Evolutionary conservation across 495 filamentous ascomycete species (phyloP).

Genomic region (Durotheca rogersii): DNA sequence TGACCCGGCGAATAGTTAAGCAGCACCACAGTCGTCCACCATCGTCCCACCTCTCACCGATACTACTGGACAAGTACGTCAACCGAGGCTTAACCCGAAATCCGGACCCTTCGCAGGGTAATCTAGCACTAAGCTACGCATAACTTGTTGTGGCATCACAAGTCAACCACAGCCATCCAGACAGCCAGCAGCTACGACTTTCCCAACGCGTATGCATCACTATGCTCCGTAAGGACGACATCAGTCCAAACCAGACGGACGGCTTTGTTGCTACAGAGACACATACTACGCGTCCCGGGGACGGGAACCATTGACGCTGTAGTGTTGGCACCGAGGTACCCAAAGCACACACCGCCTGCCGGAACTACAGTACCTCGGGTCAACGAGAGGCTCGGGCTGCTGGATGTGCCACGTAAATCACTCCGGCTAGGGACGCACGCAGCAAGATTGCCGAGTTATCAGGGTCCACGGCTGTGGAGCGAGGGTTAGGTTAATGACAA

Average conservation of each 20-base stretch:
- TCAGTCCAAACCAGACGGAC: background rate
- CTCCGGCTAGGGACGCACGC: no score
- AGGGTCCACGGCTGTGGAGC: conserved; percentile 19
- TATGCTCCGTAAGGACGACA: background rate
- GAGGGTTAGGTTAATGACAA: conserved; percentile 31
- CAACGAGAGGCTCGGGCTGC: conserved; percentile 12
- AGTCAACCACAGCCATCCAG: background rate
- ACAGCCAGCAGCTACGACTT: no score
- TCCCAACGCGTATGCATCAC: no score
- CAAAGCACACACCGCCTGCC: conserved; percentile 12
- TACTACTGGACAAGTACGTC: no score
- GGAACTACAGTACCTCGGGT: background rate
- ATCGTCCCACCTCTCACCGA: conserved; percentile 1
- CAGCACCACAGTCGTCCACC: background rate
- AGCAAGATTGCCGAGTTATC: conserved; percentile 26
- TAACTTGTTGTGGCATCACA: no score
- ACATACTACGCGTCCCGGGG: background rate
- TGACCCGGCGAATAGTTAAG: conserved; percentile 1
- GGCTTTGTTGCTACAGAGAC: conserved; percentile 3
- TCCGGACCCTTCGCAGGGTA: no score
- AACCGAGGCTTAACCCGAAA: no score
- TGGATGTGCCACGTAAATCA: no score
- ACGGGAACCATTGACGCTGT: background rate
- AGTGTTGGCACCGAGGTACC: background rate
- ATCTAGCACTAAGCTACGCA: no score